Evolutionary conservation across 2,329 filamentous ascomycete species (phyloP).

Genomic region (Aureobasidium leucospermi): DNA sequence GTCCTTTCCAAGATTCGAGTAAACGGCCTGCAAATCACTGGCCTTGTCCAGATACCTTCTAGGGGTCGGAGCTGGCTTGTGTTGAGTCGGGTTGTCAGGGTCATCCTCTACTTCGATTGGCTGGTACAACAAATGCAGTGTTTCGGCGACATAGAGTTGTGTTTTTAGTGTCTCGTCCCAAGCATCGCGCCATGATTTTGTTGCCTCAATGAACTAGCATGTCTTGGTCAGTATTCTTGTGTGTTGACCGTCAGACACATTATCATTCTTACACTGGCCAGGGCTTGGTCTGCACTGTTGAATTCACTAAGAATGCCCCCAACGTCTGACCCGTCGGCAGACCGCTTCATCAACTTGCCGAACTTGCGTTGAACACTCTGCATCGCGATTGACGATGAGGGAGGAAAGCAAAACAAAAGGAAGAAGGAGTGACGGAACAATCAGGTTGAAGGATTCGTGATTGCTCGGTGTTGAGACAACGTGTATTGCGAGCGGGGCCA

Average conservation of each 20-base stretch:
- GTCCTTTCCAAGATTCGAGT: slow-evolving; percentile 63
- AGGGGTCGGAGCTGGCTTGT: slow-evolving; percentile 54
- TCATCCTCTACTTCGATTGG: slow-evolving; percentile 62
- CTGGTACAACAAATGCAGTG: slow-evolving; percentile 67
- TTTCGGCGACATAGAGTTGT: slow-evolving; percentile 51
- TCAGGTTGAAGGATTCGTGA: neutral
- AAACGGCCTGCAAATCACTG: slow-evolving; percentile 57
- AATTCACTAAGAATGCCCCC: slow-evolving; percentile 70
- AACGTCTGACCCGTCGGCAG: slow-evolving; percentile 70
- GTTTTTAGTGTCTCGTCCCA: slow-evolving; percentile 62
- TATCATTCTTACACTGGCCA: slow-evolving; percentile 53
- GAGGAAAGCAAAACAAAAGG: neutral
- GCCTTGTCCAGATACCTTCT: slow-evolving; percentile 57
- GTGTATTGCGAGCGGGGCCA: slow-evolving; percentile 13
- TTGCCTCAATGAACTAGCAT: slow-evolving; percentile 57
- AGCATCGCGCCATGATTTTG: slow-evolving; percentile 68
- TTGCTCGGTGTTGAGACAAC: slow-evolving; percentile 7
- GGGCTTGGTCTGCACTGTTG: slow-evolving; percentile 67
- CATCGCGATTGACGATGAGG: slow-evolving; percentile 36
- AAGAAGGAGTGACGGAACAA: neutral
- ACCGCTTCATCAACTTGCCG: slow-evolving; percentile 62
- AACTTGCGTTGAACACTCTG: slow-evolving; percentile 68
- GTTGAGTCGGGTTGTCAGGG: slow-evolving; percentile 43
- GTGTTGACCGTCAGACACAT: neutral
- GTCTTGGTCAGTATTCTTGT: neutral